Conservation (phyloP, 345 rosid species). For the Populus deltoides region DNA sequence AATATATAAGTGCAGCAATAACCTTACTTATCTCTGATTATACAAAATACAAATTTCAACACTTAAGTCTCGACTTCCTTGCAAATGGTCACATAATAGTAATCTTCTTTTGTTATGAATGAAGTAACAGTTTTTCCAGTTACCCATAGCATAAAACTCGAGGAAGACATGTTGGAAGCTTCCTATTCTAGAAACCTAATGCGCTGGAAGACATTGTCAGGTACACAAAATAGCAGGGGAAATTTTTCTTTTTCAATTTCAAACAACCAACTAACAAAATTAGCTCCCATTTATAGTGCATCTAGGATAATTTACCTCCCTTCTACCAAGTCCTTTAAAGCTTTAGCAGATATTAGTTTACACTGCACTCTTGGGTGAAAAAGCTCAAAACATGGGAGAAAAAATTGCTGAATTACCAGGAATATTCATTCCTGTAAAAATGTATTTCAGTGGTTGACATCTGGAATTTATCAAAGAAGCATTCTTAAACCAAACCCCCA, state of each 20-base stretch:
- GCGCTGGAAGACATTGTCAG: neutral
- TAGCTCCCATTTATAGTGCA: neutral
- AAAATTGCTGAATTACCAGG: neutral
- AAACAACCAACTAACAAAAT: neutral
- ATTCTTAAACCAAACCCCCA: neutral
- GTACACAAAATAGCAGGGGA: neutral
- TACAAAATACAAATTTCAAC: neutral
- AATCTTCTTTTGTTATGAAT: neutral
- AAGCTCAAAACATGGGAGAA: neutral
- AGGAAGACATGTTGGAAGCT: neutral
- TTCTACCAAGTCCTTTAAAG: neutral
- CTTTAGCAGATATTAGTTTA: neutral
- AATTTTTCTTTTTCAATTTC: neutral
- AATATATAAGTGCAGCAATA: neutral
- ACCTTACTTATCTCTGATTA: neutral
- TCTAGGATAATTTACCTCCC: neutral
- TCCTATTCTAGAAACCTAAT: slow-evolving; percentile 1
- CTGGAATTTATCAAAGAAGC: neutral
- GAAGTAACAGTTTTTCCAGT: neutral
- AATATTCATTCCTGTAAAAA: neutral
- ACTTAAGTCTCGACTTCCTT: neutral
- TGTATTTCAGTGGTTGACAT: too few relatives aligned
- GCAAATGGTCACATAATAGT: neutral
- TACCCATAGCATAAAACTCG: neutral
- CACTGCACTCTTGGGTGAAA: neutral